Base-by-base conservation (phyloP, 2,329 filamentous ascomycete species). In the Ceratocystis cacaofunesta region DNA sequence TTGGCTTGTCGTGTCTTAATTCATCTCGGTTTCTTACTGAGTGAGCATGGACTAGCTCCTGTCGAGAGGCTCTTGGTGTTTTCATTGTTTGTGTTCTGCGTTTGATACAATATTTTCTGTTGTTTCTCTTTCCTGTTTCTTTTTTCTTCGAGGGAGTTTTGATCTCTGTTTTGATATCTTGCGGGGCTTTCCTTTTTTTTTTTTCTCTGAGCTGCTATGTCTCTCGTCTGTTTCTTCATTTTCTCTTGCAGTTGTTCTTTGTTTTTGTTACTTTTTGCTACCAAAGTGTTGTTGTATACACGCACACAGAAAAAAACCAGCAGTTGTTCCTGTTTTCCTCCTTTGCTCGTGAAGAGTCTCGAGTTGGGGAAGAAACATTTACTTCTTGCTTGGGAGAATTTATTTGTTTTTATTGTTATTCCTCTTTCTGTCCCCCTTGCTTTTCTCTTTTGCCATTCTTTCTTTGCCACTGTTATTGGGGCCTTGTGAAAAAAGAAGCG, bases 61-160 rank as follows among this genome's bases (percentile, higher is more conserved):
- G 36, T 41, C 36, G 1, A 62, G 12, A 62, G 32, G n/a, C 8
- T 41, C 32, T 62, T 52, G 28, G 25, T 68, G 70, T 70, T 50
- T 41, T 46, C 57, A 19, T 36, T 60, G 5, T 60, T 17, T 36
- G 17, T 41, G 17, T 44, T 36, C 15, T 65, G 58, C 28, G 25
- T 22, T 52, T 55, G 65, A 65, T 65, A 68, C 57, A 64, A 60
- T 65, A 32, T 67, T 58, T 61, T 64, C 66, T 64, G 63, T 43
- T 25, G 66, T 61, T 55, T 61, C 50, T 44, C 32, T 70, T 74
- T 70, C 66, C 66, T 61, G 64, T 62, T 12, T 41, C 66, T 75
- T 71, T 73, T 65, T 52, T 52, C 41, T 32, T 62, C 30, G 22
- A 36, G 52, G 52, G 52, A 58, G 52, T 58, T 58, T 50, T 55